Base-by-base conservation (phyloP, 768 basidiomycete genomes). In the Hysterangium stoloniferum region DNA sequence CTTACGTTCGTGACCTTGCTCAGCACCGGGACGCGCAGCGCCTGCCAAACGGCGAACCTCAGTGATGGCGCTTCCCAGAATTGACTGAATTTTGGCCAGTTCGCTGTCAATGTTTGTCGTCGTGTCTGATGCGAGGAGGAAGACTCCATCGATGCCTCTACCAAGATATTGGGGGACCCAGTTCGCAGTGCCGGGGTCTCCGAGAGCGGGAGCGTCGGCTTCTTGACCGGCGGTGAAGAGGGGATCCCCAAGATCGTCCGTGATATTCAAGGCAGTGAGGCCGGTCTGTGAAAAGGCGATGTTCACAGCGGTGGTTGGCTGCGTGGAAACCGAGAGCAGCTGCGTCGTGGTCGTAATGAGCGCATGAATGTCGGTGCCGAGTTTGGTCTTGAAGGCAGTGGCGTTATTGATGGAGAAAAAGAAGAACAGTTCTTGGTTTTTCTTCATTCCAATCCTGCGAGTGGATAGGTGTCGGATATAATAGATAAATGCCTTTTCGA, bases 371-470 rank as follows among this genome's bases (percentile, higher is more conserved):
- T 52, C 50, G n/a, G 66, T 59, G 6, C 44, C 42, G 28, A 59
- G 51, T 12, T 48, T 52, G 31, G 46, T 50, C 49, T 58, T 59
- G 60, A 61, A 61, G 6, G 28, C 15, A 1, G 47, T 11, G 15
- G 57, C 48, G 40, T 54, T 47, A 48, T 57, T 58, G 52, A 61
- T 61, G 24, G 51, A 46, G 55, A 61, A 61, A 46, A 61, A 61
- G 31, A 54, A 52, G 50, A 59, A 55, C 11, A 48, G 40, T 34
- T 61, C 59, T 11, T 40, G 15, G 52, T 50, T 34, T 42, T 61
- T 61, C 53, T 52, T 58, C 59, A 61, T 61, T 15, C 60, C 60
- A 24, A 59, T 40, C 12, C 60, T 61, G 40, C 27, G 25, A 37
- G 48, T 24, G 19, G 5, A 8, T 19, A 13, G 5, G 6, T 22